These are phyloP conservation scores for Phymatotrichopsis omnivora DNA, from an alignment of 2,329 filamentous ascomycete genomes.

Conservation along the genomic window DNA sequence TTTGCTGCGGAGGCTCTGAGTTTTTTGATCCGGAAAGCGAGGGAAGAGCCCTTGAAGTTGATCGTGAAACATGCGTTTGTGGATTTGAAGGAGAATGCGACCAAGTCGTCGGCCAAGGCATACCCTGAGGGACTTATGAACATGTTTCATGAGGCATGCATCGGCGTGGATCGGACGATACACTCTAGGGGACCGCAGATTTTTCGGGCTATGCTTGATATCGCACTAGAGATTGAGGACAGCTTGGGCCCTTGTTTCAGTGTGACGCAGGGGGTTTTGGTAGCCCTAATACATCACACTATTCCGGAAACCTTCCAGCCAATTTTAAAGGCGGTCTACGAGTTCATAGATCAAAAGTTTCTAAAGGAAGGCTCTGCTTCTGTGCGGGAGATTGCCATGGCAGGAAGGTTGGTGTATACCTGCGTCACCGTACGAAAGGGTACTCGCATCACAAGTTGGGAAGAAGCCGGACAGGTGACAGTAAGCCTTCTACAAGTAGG, in stretches of 20 bases:
- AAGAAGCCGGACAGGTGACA: conserved; percentile 33
- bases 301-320: conserved; percentile 61
- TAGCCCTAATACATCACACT: conserved; percentile 73
- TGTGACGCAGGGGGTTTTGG: conserved; percentile 64
- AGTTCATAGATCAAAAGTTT: conserved; percentile 39
- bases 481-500: conserved; percentile 5
- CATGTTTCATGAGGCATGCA: conserved; percentile 74
- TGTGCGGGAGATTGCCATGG: conserved; percentile 40
- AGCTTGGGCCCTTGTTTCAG: conserved; percentile 50
- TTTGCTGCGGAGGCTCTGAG: conserved; percentile 94
- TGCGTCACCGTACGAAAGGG: conserved; percentile 74
- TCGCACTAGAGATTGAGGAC: conserved; percentile 40
- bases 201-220: conserved; percentile 43
- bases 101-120: conserved; percentile 33
- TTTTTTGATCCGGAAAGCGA: conserved; percentile 84
- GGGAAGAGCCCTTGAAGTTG: conserved; percentile 58
- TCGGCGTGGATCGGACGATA: conserved; percentile 49
- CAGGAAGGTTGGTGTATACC: conserved; percentile 54
- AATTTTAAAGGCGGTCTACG: conserved; percentile 50
- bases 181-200: conserved; percentile 51
- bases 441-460: conserved; percentile 62
- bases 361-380: conserved; percentile 1
- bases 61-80: conserved; percentile 63
- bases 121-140: conserved; percentile 87
- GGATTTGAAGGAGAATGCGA: conserved; percentile 46